Evolutionary conservation across 805 yeast species (phyloP).

Genomic region (Blastobotrys mokoenaii): DNA sequence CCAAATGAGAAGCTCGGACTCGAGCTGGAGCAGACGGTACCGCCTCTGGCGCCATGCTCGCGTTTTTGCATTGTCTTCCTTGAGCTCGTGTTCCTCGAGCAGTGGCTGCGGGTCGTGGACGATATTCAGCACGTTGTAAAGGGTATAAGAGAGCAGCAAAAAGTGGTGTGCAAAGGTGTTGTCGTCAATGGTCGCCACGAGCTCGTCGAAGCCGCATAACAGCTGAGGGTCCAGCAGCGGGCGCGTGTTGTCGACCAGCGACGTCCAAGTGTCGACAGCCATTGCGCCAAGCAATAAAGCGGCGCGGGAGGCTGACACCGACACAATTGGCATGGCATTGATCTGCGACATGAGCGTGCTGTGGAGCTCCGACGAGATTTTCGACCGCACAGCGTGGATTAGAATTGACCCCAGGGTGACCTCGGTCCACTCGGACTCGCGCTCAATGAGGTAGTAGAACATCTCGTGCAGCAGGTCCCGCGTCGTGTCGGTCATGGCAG

Average conservation of each 20-base stretch:
- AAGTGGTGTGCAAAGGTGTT: slow-evolving; percentile 10
- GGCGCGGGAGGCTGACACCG: not conserved
- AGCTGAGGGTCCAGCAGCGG: slow-evolving; percentile 3
- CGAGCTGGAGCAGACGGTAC: slow-evolving; percentile 5
- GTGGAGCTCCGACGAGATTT: not conserved
- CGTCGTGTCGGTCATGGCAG: slow-evolving; percentile 5
- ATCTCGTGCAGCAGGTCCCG: slow-evolving; percentile 5
- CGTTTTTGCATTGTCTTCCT: not conserved
- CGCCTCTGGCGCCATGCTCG: slow-evolving; percentile 4
- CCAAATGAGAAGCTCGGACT: slow-evolving; percentile 14
- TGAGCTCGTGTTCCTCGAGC: not conserved
- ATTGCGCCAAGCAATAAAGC: slow-evolving; percentile 4
- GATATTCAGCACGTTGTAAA: slow-evolving; percentile 4
- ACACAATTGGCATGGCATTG: not conserved
- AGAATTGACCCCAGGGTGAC: slow-evolving; percentile 1
- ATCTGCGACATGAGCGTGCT: not conserved
- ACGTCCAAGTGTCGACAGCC: slow-evolving; percentile 8
- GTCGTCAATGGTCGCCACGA: slow-evolving; percentile 4
- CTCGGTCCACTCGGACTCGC: slow-evolving; percentile 7
- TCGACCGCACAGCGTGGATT: not conserved
- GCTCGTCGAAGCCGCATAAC: not conserved
- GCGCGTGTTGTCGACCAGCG: not conserved
- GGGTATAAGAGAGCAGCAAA: slow-evolving; percentile 7
- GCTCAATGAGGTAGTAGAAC: slow-evolving; percentile 3
- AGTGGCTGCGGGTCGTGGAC: not conserved